Evolutionary conservation across 257 asterid species (phyloP), one percentile per base, ranked within the genome.

Genomic region (Cordia subcordata): DNA sequence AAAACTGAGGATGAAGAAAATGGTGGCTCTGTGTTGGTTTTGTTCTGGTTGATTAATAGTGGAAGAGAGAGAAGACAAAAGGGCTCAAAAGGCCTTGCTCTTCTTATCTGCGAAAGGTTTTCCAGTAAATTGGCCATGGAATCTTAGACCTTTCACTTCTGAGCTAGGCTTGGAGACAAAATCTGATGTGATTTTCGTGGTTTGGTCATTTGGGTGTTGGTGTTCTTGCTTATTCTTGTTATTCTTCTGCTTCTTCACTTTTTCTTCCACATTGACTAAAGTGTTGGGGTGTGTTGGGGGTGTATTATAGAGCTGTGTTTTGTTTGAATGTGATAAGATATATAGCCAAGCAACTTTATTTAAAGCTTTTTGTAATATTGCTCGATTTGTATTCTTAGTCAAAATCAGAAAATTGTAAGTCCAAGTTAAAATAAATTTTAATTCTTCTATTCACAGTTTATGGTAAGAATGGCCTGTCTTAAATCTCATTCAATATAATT

Each of bases 21-120:
- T 0, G 75, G 69, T 0, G 69, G 60, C 4, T 66, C 64, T 13
- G 20, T 32, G 22, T 47, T 35, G 66, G 37, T 32, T 61, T 45
- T 33, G 57, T 59, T 22, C 16, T n/a, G n/a, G n/a, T n/a, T n/a
- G n/a, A n/a, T n/a, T n/a, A n/a, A n/a, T n/a, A 81, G 80, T 16
- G 95, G 91, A 5, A 93, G 85, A 5, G 84, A 80, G 61, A 89
- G 95, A 72, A 93, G 96, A 72, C 87, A 83, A 69, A 77, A 64
- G 71, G 87, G 81, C 66, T 93, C 97, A 0, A 71, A 73, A 0
- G 92, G 90, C 10, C 77, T 70, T 0, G 97, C 95, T 0, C 99
- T 91, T 15, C 99, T 83, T 68, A 93, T 73, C n/a, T 5, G 96
- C 87, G 83, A 93, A 89, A 35, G 99, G 89, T 68, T 87, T 93